phyloP scores from a whole-genome alignment of 2,329 filamentous ascomycete species.

The Clonostachys rosea region DNA sequence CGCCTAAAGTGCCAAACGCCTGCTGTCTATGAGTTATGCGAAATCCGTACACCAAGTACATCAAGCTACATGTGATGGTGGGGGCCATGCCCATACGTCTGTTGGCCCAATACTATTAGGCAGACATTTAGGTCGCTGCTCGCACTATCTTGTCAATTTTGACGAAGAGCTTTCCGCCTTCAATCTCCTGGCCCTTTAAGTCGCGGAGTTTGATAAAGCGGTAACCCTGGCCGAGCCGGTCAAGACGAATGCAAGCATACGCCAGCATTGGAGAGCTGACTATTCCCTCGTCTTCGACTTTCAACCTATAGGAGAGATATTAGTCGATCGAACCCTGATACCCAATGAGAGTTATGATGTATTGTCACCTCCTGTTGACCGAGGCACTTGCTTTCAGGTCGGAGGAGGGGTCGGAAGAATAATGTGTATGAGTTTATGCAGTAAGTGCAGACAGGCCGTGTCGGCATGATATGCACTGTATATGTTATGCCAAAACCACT shows the following conservation, averaged over 20 bases:
- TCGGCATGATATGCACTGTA: too few species aligned
- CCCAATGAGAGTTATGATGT: neutral
- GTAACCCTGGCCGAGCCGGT: conserved; percentile 50
- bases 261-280: conserved; percentile 34
- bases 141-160: conserved; percentile 42
- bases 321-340: too few species aligned
- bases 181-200: conserved; percentile 33
- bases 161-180: conserved; percentile 44
- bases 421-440: too few species aligned
- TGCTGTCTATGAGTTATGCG: too few species aligned
- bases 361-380: neutral
- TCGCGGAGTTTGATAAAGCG: conserved; percentile 48
- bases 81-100: too few species aligned
- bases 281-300: conserved; percentile 40
- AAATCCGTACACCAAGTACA: too few species aligned
- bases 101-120: too few species aligned
- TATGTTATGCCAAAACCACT: too few species aligned
- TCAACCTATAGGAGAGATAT: conserved; percentile 34
- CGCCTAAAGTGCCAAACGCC: too few species aligned
- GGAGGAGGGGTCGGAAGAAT: too few species aligned
- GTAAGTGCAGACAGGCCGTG: too few species aligned
- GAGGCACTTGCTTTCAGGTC: neutral
- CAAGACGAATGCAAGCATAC: conserved; percentile 57
- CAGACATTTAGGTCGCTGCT: neutral
- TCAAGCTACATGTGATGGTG: too few species aligned